These are phyloP conservation scores for Capsicum pubescens DNA, from an alignment of 257 asterid genomes.

Conservation along the genomic window DNA sequence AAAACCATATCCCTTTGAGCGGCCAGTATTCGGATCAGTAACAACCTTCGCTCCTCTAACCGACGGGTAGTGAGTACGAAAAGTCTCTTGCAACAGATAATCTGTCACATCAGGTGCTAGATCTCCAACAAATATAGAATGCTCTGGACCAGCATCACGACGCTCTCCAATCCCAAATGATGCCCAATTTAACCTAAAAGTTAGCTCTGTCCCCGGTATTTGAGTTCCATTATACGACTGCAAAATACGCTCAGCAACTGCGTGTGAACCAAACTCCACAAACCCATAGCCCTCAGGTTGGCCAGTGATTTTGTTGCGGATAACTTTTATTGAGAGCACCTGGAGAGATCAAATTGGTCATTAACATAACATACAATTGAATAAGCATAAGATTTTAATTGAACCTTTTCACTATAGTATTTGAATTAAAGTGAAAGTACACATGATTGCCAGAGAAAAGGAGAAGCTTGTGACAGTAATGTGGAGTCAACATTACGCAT, in stretches of 20 bases:
- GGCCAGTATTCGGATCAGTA: conserved; percentile 96
- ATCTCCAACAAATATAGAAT: conserved; percentile 97
- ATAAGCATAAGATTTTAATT: background rate
- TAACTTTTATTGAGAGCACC: conserved; percentile 91
- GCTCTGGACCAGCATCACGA: conserved; percentile 92
- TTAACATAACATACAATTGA: conserved; percentile 15
- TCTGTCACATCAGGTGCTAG: conserved; percentile 98
- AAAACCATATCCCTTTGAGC: conserved; percentile 98
- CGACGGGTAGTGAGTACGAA: conserved; percentile 78
- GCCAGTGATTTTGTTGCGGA: conserved; percentile 86
- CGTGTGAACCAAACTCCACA: conserved; percentile 83
- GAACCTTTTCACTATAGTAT: background rate
- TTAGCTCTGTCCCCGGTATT: conserved; percentile 93
- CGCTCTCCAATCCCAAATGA: conserved; percentile 92
- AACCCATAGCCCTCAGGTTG: conserved; percentile 98
- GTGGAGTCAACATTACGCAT: background rate
- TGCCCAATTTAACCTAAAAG: conserved; percentile 98
- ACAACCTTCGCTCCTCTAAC: conserved; percentile 99
- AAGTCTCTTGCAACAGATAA: conserved; percentile 92
- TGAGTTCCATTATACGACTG: conserved; percentile 90
- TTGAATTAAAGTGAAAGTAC: background rate
- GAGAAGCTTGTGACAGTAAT: background rate
- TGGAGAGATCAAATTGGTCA: conserved; percentile 39
- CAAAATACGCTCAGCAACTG: conserved; percentile 81
- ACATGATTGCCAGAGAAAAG: background rate